Evolutionary conservation across 1,284 basidiomycete genomes (phyloP).

Genomic region (Rhodotorula glutinis): DNA sequence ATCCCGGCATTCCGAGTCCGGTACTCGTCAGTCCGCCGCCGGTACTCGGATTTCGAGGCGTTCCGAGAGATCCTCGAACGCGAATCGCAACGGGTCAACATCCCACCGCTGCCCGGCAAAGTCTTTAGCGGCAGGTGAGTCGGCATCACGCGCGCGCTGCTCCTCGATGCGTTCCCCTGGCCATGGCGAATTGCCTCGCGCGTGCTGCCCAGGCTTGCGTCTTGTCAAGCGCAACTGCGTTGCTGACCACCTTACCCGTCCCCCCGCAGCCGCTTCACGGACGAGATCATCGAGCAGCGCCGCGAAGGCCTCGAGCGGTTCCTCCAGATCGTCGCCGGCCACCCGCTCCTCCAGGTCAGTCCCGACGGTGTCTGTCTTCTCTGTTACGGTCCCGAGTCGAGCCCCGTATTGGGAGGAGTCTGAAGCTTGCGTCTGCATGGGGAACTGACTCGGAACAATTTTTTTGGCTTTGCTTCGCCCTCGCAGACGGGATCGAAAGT

Average conservation of each 20-base stretch:
- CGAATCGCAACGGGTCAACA: conserved; percentile 94
- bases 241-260: neutral
- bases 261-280: conserved; percentile 72
- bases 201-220: too few species aligned
- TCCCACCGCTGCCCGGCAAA: conserved; percentile 93
- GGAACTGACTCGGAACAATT: neutral
- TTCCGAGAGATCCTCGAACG: conserved; percentile 97
- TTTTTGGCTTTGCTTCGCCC: neutral
- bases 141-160: too few species aligned
- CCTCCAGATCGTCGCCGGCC: conserved; percentile 92
- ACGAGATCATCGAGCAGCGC: conserved; percentile 90
- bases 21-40: conserved; percentile 87
- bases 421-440: too few species aligned
- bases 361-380: neutral
- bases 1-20: conserved; percentile 97
- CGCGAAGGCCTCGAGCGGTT: conserved; percentile 94
- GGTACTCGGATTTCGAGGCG: conserved; percentile 98
- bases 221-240: too few species aligned
- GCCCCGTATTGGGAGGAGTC: too few species aligned
- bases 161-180: too few species aligned
- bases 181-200: too few species aligned
- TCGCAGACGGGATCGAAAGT: conserved; percentile 91
- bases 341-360: conserved; percentile 86
- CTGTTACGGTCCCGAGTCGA: neutral
- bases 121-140: conserved; percentile 49